Percentiles rank a stretch among this genome's conserved stretches.
These are phyloP conservation scores for Colletotrichum sp. DNA, from an alignment of 2,329 filamentous ascomycete genomes.

Conservation along the genomic window DNA sequence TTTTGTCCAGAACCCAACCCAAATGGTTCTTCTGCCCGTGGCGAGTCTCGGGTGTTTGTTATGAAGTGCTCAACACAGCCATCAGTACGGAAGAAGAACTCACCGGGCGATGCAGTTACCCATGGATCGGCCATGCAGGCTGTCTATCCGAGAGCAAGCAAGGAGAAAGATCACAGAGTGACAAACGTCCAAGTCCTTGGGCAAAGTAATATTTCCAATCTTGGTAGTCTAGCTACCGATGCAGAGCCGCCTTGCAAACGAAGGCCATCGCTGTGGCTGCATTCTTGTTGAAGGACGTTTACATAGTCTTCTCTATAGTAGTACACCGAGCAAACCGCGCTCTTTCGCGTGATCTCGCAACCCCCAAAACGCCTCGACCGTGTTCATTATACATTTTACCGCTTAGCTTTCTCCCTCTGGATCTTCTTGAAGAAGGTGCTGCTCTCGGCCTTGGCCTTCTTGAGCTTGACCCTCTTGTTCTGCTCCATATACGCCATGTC, in stretches of 20 bases:
- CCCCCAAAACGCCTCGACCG: neutral
- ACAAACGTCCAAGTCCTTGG: neutral
- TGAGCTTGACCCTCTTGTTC: slow-evolving; percentile 72
- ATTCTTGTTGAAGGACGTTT: neutral
- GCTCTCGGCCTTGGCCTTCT: slow-evolving; percentile 68
- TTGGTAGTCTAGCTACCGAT: neutral
- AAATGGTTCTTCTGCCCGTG: neutral
- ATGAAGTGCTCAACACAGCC: neutral
- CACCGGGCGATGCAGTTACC: neutral
- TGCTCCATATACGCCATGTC: slow-evolving; percentile 97
- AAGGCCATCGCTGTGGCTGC: neutral
- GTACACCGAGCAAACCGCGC: slow-evolving; percentile 1
- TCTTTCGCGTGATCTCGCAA: neutral
- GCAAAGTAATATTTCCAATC: neutral
- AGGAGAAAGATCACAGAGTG: neutral
- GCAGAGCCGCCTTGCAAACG: neutral
- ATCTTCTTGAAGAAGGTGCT: slow-evolving; percentile 71
- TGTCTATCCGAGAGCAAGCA: neutral
- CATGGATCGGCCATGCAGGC: neutral
- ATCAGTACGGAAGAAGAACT: neutral
- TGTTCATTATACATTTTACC: slow-evolving; percentile 9
- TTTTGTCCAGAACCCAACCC: neutral
- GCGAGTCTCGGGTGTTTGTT: neutral
- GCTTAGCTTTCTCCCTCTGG: slow-evolving; percentile 57
- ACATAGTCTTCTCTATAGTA: neutral